Percentiles rank a stretch among this genome's conserved stretches.
Evolutionary conservation across 2,329 filamentous ascomycete species (phyloP).

Genomic region (Dryadomyces quercus-mongolicae): DNA sequence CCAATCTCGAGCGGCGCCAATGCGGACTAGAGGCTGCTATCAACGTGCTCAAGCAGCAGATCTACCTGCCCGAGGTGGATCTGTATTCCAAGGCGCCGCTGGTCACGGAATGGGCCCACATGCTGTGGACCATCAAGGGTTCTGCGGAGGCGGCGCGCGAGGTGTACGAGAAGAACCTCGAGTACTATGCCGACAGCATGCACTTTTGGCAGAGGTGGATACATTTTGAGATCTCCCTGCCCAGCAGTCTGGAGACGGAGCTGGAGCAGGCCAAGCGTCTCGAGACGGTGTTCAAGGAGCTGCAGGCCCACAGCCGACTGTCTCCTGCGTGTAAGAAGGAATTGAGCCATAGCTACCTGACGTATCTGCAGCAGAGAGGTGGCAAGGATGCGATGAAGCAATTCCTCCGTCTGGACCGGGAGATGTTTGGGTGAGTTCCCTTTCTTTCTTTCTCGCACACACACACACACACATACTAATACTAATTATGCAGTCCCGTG

Average conservation of each 20-base stretch:
- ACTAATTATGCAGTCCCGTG: background rate
- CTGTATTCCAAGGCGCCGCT: constrained; percentile 75
- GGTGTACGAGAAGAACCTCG: constrained; percentile 70
- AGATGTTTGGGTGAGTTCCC: constrained; percentile 69
- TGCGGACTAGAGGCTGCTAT: constrained; percentile 75
- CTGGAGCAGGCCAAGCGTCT: constrained; percentile 58
- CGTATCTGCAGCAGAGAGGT: constrained; percentile 72
- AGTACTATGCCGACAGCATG: constrained; percentile 74
- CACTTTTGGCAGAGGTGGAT: constrained; percentile 88
- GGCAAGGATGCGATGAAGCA: constrained; percentile 75
- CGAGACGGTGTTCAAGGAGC: constrained; percentile 65
- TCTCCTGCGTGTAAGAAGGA: constrained; percentile 57
- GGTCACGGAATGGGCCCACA: constrained; percentile 74
- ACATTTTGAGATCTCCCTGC: constrained; percentile 77
- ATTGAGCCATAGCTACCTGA: constrained; percentile 66
- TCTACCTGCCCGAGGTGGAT: constrained; percentile 60
- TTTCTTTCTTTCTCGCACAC: background rate
- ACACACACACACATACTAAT: too few relatives aligned
- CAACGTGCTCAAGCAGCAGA: constrained; percentile 67
- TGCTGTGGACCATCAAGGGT: constrained; percentile 82
- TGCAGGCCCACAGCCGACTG: constrained; percentile 62
- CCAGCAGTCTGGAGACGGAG: constrained; percentile 53
- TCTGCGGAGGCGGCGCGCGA: constrained; percentile 69
- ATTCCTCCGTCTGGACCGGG: constrained; percentile 70
- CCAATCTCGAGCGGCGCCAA: constrained; percentile 75